Evolutionary conservation across 305 asterid genomes (phyloP), one percentile per base, ranked within the genome.

Genomic region (Rubia balearica): DNA sequence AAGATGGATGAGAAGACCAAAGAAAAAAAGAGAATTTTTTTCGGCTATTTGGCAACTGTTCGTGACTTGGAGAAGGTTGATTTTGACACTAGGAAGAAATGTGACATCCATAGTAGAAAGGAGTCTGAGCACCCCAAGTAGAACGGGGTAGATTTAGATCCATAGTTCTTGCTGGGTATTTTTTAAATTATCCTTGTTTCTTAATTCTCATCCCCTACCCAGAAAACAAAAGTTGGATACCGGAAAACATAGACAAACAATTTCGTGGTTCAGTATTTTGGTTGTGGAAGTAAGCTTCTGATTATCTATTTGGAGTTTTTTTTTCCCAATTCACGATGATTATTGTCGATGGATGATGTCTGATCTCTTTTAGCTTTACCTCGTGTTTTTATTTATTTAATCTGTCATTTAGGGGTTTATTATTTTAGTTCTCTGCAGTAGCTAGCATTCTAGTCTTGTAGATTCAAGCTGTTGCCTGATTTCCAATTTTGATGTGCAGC

Each of bases 41-140:
- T 88, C n/a, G 98, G 97, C 17, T 89, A 90, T 75, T 79, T 93
- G 62, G 98, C 87, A 7, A 89, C 93, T n/a, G 85, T 82, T 68
- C 75, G 75, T 59, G 97, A 93, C 77, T 75, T 93, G 46, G 98
- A 93, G 65, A 89, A 83, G 86, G 81, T 93, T 22, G 89, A 87
- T 62, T 84, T 78, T 22, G 98, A 93, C 81, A 80, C 88, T 81
- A 87, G 79, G 85, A 93, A 90, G 85, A 90, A 84, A 82, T 83
- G 83, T 61, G 80, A 84, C 27, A 78, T 93, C 65, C 90, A 82
- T 76, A 93, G 96, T 78, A 74, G 63, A 62, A 84, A 79, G 76
- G 97, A 85, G 43, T 66, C 71, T 59, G 74, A 61, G 82, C 75
- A 77, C 61, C 83, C 78, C 51, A 78, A 77, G 53, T 83, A 81